Evolutionary conservation across 2,329 filamentous ascomycete species (phyloP).

Genomic region (Purpureocillium lavendulum): DNA sequence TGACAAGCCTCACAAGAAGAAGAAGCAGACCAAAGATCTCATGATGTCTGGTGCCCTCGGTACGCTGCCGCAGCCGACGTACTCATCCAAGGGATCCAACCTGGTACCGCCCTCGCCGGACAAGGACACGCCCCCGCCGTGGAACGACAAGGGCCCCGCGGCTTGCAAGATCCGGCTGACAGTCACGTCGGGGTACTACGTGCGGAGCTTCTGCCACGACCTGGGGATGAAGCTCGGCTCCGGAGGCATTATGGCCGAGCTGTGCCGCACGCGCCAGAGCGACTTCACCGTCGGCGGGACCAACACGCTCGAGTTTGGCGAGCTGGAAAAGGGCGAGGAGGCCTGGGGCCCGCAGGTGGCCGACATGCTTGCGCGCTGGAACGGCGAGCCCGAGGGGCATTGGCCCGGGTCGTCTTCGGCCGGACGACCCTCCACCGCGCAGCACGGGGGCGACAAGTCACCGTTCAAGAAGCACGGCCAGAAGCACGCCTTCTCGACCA

Average conservation of each 20-base stretch:
- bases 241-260: conserved; percentile 75
- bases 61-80: conserved; percentile 35
- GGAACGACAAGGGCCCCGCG: conserved; percentile 57
- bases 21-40: conserved; percentile 20
- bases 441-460: conserved; percentile 12
- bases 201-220: conserved; percentile 88
- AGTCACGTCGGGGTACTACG: conserved; percentile 93
- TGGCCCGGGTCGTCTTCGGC: conserved; percentile 12
- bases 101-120: conserved; percentile 41
- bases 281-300: conserved; percentile 63
- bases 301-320: conserved; percentile 71
- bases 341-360: conserved; percentile 73
- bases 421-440: not conserved
- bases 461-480: conserved; percentile 4
- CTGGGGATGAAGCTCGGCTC: conserved; percentile 76
- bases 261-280: conserved; percentile 73
- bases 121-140: conserved; percentile 42
- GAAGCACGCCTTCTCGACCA: conserved; percentile 4
- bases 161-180: conserved; percentile 82
- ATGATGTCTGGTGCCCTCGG: conserved; percentile 53
- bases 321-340: conserved; percentile 66
- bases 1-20: conserved; percentile 33
- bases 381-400: conserved; percentile 19
- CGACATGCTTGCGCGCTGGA: conserved; percentile 37
- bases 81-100: conserved; percentile 37